phyloP scores from a whole-genome alignment of 306 rosid genomes.

The Alnus rubra region DNA sequence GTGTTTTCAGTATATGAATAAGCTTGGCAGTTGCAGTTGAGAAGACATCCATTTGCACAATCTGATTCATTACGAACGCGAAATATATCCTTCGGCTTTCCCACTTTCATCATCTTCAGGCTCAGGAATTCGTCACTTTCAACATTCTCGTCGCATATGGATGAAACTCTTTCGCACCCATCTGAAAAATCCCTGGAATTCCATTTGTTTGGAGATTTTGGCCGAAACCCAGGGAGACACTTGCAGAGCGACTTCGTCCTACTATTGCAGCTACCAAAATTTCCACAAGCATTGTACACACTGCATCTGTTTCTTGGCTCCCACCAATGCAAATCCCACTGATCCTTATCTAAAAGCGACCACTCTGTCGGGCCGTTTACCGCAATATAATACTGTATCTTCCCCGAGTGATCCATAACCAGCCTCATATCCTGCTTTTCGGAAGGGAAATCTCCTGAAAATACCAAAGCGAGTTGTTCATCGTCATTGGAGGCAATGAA shows the following conservation, averaged over 20 bases:
- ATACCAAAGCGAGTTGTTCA: too few species aligned
- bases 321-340: fast-evolving
- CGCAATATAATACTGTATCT: neutral
- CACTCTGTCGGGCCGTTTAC: neutral
- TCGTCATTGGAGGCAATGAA: neutral
- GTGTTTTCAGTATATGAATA: neutral
- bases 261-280: conserved; percentile 21
- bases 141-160: neutral
- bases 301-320: conserved; percentile 24
- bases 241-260: neutral
- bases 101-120: neutral
- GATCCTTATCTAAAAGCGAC: too few species aligned
- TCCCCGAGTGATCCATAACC: conserved; percentile 23
- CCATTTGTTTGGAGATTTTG: neutral
- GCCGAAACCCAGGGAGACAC: conserved; percentile 22
- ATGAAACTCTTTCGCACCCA: neutral
- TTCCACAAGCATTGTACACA: conserved; percentile 6
- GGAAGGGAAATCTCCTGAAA: too few species aligned
- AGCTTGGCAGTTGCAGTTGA: neutral
- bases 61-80: fast-evolving
- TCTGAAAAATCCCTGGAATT: neutral
- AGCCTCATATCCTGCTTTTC: conserved; percentile 10
- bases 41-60: neutral
- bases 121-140: neutral
- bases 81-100: neutral